Base-by-base conservation (phyloP, 169 alveolate genomes). In the Cryptosporidium viatorum region DNA sequence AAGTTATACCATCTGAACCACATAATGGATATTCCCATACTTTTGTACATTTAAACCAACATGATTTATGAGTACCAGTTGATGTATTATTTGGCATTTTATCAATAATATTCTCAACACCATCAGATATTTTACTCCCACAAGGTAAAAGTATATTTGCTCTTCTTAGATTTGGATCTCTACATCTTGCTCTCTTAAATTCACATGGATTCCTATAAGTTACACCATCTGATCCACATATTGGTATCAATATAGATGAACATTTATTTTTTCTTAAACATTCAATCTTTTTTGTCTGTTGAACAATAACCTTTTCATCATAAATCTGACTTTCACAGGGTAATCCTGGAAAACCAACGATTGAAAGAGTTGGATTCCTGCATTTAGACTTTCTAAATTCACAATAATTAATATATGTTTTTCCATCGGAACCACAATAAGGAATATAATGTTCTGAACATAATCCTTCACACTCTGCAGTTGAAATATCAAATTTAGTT, bases 1-100 rank as follows among this genome's bases (percentile, higher is more conserved):
- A 80, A 43, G 89, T 80, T 59, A 80, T 80, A 26, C 89, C 89
- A n/a, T 80, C 89, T 26, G 89, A 80, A 21, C 89, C 89, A 33
- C 89, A 80, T 29, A 80, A 48, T 39, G 89, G 89, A 48, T 80
- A 80, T 50, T 80, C 75, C 89, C 89, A 80, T 9, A 67, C 89
- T 39, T 80, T 80, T 41, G 89, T 80, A 48, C 89, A 80, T 29
- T 80, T 80, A 29, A 31, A 80, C 89, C 89, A 80, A 45, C 89
- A 80, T n/a, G 29, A 45, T 26, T 12, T 70, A 33, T 43, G 29
- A 16, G 21, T 9, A 0, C 55, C 70, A 3, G 80, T 43, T 5
- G 73, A 62, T 26, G 73, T 80, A 10, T 43, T 21, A 33, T 80
- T 80, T 14, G 89, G 89, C 80, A 80, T 80, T 21, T 65, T 80